Evolutionary conservation across 1,139 yeast genomes (phyloP).

Genomic region (Hemisphaericaspora subhashii): DNA sequence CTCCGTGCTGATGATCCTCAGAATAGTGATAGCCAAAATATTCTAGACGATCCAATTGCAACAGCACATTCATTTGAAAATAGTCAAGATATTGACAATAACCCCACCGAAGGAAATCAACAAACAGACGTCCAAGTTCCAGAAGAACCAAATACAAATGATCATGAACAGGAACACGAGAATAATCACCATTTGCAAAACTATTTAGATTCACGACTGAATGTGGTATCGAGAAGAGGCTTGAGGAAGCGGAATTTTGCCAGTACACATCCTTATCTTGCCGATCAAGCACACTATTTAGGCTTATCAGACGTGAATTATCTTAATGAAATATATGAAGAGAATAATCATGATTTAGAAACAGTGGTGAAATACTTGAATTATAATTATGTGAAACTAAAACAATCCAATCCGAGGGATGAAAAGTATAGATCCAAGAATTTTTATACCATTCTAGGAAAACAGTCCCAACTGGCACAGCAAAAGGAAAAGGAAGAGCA

Average conservation of each 20-base stretch:
- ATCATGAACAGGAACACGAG: conserved; percentile 13
- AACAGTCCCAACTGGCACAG: conserved; percentile 15
- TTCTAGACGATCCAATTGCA: no score
- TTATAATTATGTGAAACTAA: conserved; percentile 33
- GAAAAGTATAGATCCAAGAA: conserved; percentile 40
- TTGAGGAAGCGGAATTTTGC: conserved; percentile 46
- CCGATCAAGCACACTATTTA: conserved; percentile 49
- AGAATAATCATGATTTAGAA: conserved; percentile 32
- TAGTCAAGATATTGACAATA: no score
- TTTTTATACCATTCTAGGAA: conserved; percentile 40
- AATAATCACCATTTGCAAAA: conserved; percentile 15
- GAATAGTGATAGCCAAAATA: no score
- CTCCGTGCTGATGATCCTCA: background rate
- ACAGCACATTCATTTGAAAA: no score
- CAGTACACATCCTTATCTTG: conserved; percentile 48
- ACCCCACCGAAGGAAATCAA: background rate
- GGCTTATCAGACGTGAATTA: conserved; percentile 38
- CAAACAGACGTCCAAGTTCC: background rate
- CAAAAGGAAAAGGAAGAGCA: conserved; percentile 11
- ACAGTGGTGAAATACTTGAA: conserved; percentile 37
- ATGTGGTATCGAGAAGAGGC: conserved; percentile 27
- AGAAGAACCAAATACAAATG: background rate
- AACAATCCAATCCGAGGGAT: conserved; percentile 37
- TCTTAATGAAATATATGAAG: conserved; percentile 40
- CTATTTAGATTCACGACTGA: conserved; percentile 13